phyloP scores from a whole-genome alignment of 768 basidiomycete species.

The Podaxis sp. region DNA sequence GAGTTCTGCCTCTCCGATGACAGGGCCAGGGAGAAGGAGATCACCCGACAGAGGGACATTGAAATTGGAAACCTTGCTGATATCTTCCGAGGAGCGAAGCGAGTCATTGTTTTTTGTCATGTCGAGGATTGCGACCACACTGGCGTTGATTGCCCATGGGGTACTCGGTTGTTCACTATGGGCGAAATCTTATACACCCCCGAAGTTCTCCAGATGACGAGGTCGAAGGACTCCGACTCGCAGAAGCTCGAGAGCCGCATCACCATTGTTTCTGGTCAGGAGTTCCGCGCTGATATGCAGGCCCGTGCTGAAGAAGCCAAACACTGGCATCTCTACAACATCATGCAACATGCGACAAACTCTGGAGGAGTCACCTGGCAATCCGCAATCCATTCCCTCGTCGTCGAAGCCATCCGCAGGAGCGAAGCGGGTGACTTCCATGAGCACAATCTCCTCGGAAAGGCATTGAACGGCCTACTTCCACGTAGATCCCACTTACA shows the following conservation, averaged over 20 bases:
- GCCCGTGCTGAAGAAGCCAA: slow-evolving; percentile 11
- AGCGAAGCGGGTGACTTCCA: slow-evolving; percentile 18
- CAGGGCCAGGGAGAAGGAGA: background rate
- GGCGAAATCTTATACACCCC: slow-evolving; percentile 11
- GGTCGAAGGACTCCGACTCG: background rate
- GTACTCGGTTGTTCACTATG: slow-evolving; percentile 11
- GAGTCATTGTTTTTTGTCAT: slow-evolving; percentile 12
- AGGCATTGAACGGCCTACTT: slow-evolving; percentile 25
- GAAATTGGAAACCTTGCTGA: slow-evolving; percentile 10
- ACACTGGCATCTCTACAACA: slow-evolving; percentile 22
- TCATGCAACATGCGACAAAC: slow-evolving; percentile 23
- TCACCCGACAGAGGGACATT: background rate
- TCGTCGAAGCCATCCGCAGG: slow-evolving; percentile 24
- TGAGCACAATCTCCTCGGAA: slow-evolving; percentile 23
- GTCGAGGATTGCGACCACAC: slow-evolving; percentile 9
- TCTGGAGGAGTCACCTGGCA: slow-evolving; percentile 22
- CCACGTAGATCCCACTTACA: slow-evolving; percentile 22
- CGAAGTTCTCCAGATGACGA: slow-evolving; percentile 9
- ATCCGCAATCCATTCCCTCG: slow-evolving; percentile 24
- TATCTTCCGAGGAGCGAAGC: slow-evolving; percentile 11
- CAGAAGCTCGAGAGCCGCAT: background rate
- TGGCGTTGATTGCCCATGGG: slow-evolving; percentile 7
- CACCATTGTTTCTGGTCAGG: background rate
- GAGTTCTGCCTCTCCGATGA: slow-evolving; percentile 13
- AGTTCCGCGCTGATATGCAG: slow-evolving; percentile 12